phyloP scores from a whole-genome alignment of 1,139 yeast genomes.

The Magnusiomyces tetraspermus region DNA sequence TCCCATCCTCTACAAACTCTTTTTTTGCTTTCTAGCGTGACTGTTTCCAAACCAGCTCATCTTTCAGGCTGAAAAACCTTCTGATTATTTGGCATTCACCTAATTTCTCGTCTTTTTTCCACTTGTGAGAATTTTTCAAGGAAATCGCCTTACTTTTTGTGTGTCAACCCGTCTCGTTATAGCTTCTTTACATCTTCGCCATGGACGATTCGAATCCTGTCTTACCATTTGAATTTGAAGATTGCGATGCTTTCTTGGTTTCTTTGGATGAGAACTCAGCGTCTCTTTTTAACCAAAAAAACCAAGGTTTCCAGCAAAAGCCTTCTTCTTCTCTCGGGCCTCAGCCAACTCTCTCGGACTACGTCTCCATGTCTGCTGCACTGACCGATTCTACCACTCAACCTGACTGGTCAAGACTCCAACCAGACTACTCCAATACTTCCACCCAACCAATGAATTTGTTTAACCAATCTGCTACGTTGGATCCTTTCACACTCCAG shows the following conservation, averaged over 20 bases:
- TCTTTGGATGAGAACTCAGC: constrained; percentile 17
- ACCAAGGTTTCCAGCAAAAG: background rate
- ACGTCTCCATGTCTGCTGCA: background rate
- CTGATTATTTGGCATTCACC: no score
- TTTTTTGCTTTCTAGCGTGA: no score
- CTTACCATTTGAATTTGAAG: constrained; percentile 21
- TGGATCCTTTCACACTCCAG: background rate
- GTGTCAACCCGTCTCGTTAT: background rate
- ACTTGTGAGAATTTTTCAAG: no score
- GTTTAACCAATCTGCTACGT: background rate
- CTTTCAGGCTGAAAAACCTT: no score
- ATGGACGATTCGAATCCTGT: constrained; percentile 16
- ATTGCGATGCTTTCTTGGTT: constrained; percentile 22
- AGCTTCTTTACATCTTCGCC: background rate
- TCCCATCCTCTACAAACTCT: no score
- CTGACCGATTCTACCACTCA: background rate
- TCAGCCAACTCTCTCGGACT: background rate
- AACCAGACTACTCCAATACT: background rate
- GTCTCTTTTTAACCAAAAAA: constrained; percentile 1
- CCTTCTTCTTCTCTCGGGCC: background rate
- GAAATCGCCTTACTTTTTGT: background rate
- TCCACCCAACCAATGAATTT: constrained; percentile 5
- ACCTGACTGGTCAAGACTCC: constrained; percentile 1
- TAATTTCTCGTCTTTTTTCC: no score
- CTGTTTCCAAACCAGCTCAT: no score